These are phyloP conservation scores for Rhododendron molle DNA, from an alignment of 148 eudicot genomes.

Conservation along the genomic window DNA sequence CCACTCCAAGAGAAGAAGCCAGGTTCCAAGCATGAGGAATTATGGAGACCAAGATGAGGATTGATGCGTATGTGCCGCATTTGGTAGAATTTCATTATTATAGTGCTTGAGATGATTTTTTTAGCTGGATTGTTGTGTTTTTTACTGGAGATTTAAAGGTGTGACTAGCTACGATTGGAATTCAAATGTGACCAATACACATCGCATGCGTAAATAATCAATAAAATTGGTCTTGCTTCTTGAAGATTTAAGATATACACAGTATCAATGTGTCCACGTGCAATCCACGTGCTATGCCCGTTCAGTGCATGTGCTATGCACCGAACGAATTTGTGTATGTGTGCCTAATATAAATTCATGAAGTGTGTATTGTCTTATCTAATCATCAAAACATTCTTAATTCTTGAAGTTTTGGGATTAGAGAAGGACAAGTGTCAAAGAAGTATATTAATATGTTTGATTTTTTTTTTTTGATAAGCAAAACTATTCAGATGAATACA, in stretches of 20 bases:
- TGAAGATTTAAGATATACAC: not conserved
- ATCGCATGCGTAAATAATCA: not conserved
- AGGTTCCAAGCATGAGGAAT: conserved; percentile 15
- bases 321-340: too few relatives aligned
- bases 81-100: not conserved
- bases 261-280: not conserved
- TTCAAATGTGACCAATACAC: not conserved
- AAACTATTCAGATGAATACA: too few relatives aligned
- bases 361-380: too few relatives aligned
- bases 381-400: too few relatives aligned
- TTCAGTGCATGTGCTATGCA: too few relatives aligned
- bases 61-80: not conserved
- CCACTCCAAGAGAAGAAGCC: conserved; percentile 21
- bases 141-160: too few relatives aligned
- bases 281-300: too few relatives aligned
- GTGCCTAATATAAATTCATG: too few relatives aligned
- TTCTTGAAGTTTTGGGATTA: too few relatives aligned
- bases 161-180: not conserved
- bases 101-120: not conserved
- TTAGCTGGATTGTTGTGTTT: not conserved
- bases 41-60: conserved; percentile 29
- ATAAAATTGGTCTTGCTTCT: not conserved
- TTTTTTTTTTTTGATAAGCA: too few relatives aligned
- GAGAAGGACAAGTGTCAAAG: too few relatives aligned
- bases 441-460: too few relatives aligned